Percentiles rank a stretch among this genome's conserved stretches.
phyloP scores from a whole-genome alignment of 1,139 yeast genomes.

The Saccharomyces hybrid region DNA sequence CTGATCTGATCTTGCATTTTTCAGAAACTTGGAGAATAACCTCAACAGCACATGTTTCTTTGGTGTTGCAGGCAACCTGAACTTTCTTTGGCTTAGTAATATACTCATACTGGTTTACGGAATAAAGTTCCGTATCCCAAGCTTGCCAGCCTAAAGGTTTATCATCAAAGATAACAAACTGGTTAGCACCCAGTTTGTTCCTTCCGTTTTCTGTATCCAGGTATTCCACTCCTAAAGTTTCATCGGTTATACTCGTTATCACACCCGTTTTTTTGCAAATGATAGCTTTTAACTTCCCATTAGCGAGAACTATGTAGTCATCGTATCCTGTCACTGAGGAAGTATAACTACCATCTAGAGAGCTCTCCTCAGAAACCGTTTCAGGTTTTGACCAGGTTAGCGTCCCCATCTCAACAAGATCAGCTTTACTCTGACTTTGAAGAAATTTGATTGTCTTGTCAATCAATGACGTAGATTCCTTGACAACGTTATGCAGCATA shows the following conservation, averaged over 20 bases:
- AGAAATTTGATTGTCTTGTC: constrained; percentile 44
- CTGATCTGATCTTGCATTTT: constrained; percentile 53
- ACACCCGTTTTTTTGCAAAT: constrained; percentile 53
- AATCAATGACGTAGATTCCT: constrained; percentile 46
- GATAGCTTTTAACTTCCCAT: constrained; percentile 52
- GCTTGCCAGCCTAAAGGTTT: constrained; percentile 90
- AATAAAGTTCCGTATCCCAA: constrained; percentile 93
- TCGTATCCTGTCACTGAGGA: constrained; percentile 10
- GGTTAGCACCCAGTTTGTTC: constrained; percentile 59
- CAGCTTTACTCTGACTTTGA: constrained; percentile 10
- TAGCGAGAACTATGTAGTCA: constrained; percentile 38
- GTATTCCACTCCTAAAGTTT: constrained; percentile 54
- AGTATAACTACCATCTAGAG: neutral
- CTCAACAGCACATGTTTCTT: constrained; percentile 54
- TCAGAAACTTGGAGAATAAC: constrained; percentile 36
- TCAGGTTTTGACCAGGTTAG: constrained; percentile 26
- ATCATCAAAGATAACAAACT: constrained; percentile 74
- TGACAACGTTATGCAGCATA: constrained; percentile 21
- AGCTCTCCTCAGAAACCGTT: neutral
- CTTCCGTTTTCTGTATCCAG: constrained; percentile 49
- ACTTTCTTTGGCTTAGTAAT: constrained; percentile 36
- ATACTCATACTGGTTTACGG: constrained; percentile 60
- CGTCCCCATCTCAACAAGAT: constrained; percentile 32
- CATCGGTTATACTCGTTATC: constrained; percentile 60
- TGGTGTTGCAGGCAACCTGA: constrained; percentile 34